Base-by-base conservation (phyloP, 768 basidiomycete genomes). In the Auricularia cornea region DNA sequence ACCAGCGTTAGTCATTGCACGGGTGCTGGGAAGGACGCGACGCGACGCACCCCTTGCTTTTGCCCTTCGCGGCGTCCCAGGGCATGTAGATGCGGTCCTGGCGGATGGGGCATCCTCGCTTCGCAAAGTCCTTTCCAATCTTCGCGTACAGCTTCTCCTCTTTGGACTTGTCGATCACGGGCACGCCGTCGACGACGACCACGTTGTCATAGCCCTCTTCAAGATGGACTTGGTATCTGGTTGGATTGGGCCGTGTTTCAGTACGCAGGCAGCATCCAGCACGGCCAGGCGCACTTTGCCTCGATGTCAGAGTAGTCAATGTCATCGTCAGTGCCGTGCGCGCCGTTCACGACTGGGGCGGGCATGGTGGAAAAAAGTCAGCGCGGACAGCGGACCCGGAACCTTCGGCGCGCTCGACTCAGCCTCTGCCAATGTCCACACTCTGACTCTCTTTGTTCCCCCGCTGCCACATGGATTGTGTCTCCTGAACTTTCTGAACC, bases 221-320 rank as follows among this genome's bases (percentile, higher is more conserved):
- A 66, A 86, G 85, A 63, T 91, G 79, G 69, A 95, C 87, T 67
- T 87, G 82, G 77, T 94, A 96, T 80, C 94, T 97, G 72, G n/a
- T 8, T n/a, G 20, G 20, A 23, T 23, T 23, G 44, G 8, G 20
- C 29, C 51, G 57, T 64, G 23, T n/a, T 48, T 68, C 66, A 31
- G 62, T 62, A 32, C 30, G 62, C 31, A 44, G 48, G 14, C 44
- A 52, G 59, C 44, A 23, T 28, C 10, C 40, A 56, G 28, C 61
- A 14, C 56, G 31, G 28, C 29, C 8, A 14, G 16, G 73, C 83
- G 62, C 67, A 94, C 92, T 90, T 92, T 75, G 80, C 83, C 72
- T 94, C 92, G 67, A 96, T 92, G 72, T 94, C 92, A 56, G 87
- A 83, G 72, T 87, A 94, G 74, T 94, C 92, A 69, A 93, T 91